Conservation (phyloP, 169 alveolate genomes). For the Prorocentrum cordatum region DNA sequence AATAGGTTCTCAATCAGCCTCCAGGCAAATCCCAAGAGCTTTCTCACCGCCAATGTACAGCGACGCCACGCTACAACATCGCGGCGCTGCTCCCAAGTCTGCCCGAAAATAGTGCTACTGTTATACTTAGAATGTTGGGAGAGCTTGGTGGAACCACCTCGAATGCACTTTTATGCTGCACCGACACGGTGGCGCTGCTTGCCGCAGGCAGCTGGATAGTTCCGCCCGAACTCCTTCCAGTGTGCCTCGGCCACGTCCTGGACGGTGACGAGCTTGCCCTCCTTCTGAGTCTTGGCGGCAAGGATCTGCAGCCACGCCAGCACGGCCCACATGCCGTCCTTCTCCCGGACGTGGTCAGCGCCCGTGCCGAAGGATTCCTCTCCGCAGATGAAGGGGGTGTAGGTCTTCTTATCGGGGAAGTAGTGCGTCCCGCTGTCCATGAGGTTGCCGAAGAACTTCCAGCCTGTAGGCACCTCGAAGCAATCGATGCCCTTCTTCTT, state of each 20-base stretch:
- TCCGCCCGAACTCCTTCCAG: conserved; percentile 89
- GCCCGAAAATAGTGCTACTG: too few relatives aligned
- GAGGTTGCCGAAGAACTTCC: conserved; percentile 93
- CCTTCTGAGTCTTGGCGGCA: conserved; percentile 77
- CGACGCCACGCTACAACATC: too few relatives aligned
- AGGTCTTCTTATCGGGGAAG: not conserved
- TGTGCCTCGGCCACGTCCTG: conserved; percentile 79
- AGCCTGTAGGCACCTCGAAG: conserved; percentile 93
- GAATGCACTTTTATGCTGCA: too few relatives aligned
- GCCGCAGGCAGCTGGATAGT: too few relatives aligned
- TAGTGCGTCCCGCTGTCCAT: conserved; percentile 84
- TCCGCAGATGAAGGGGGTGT: conserved; percentile 70
- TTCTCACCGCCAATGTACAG: too few relatives aligned
- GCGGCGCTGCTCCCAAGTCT: too few relatives aligned
- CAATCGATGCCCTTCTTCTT: conserved; percentile 73
- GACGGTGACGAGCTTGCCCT: not conserved
- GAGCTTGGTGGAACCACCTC: too few relatives aligned
- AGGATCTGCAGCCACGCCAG: conserved; percentile 87
- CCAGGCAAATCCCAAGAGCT: too few relatives aligned
- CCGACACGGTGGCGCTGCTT: too few relatives aligned
- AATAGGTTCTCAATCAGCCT: too few relatives aligned
- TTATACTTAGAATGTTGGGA: too few relatives aligned
- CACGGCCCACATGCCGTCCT: conserved; percentile 94
- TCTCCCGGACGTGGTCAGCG: conserved; percentile 86
- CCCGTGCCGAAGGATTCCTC: conserved; percentile 96